Percentiles rank a stretch among this genome's conserved stretches.
phyloP scores from a whole-genome alignment of 139 green algal species.

The Coccomyxa sp. region DNA sequence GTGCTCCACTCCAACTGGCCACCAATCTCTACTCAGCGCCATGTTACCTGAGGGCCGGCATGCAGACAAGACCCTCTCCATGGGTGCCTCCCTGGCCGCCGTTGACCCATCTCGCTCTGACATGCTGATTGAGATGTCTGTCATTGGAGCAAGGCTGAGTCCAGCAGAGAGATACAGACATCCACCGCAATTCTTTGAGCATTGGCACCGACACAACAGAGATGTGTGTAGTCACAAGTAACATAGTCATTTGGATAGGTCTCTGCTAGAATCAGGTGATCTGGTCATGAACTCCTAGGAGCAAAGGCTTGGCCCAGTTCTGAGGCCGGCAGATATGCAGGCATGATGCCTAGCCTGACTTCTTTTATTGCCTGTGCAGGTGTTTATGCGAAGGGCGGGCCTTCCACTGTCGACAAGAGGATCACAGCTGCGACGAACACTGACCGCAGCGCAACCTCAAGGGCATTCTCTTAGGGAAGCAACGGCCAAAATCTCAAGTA shows the following conservation, averaged over 20 bases:
- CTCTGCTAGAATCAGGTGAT: background rate
- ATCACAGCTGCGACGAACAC: slow-evolving; percentile 21
- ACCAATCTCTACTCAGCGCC: too few species aligned
- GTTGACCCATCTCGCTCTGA: background rate
- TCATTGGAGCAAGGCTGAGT: background rate
- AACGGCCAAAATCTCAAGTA: too few species aligned
- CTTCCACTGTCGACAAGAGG: slow-evolving; percentile 15
- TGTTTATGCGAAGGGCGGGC: slow-evolving; percentile 19
- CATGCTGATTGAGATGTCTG: background rate
- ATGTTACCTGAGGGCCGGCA: background rate
- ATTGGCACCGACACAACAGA: background rate
- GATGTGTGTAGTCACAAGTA: background rate
- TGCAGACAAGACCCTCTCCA: background rate
- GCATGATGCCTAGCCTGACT: background rate
- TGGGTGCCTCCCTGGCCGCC: background rate
- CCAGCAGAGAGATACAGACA: too few species aligned
- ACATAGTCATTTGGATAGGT: background rate
- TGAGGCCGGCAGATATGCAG: background rate
- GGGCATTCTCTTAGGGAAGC: too few species aligned
- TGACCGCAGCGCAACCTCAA: too few species aligned
- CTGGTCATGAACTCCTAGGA: background rate
- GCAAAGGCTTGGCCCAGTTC: background rate
- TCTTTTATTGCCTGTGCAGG: slow-evolving; percentile 3
- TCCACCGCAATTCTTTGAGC: background rate
- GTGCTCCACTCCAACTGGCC: slow-evolving; percentile 6